Base-by-base conservation (phyloP, 345 rosid genomes). In the Draba incana region DNA sequence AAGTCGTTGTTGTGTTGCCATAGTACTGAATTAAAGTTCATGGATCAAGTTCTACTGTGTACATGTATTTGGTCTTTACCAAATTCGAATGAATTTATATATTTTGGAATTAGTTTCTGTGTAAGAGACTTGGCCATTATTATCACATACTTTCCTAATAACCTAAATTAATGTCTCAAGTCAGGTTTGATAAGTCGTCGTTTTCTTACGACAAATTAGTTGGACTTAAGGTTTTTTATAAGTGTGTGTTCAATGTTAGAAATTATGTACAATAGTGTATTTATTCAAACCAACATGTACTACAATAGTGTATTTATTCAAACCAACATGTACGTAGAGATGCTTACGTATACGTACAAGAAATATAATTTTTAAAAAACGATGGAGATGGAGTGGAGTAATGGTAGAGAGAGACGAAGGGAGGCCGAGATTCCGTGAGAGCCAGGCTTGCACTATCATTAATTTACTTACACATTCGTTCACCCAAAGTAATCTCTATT, bases 381-480 rank as follows among this genome's bases (percentile, higher is more conserved):
- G 30, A 4, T 2, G 30, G 58, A 51, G 50, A 74, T 74, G 69
- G 64, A 68, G 74, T 74, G 64, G 73, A 74, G 74, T 68, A 68
- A 75, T 75, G 64, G 78, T 74, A 56, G 77, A 51, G 49, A 78
- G 72, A 75, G 67, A 46, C 35, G 44, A 56, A 68, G 69, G 24
- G 62, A 55, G 79, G 67, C 80, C 78, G 80, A 64, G 83, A 82
- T 69, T 80, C 83, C 80, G 79, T 71, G 83, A 75, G 68, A 71
- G 79, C 74, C 84, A 81, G 81, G 66, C 89, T 83, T 85, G 81
- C 85, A 78, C 77, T 73, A 13, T 66, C 71, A 57, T 75, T 66
- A 10, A 15, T 49, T 47, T 35, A 35, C 39, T 35, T 27, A 57
- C 62, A 67, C 57, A 11, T 49, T 33, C 39, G 43, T 49, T 47